Conservation (phyloP, 2,329 filamentous ascomycete genomes). For the Ramularia collo-cygni region DNA sequence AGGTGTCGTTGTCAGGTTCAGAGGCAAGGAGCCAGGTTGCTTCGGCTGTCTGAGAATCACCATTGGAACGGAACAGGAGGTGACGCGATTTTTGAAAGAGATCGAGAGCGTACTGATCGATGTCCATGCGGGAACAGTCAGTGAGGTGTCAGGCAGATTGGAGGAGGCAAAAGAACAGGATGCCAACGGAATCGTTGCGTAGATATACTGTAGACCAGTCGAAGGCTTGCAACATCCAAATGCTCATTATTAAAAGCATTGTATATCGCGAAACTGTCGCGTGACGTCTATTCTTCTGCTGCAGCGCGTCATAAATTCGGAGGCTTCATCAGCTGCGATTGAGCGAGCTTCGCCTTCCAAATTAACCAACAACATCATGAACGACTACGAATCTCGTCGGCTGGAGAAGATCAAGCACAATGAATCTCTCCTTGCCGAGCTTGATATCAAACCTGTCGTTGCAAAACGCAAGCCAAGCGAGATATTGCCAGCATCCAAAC, state of each 20-base stretch:
- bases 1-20: constrained; percentile 88
- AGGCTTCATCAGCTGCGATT: too few relatives aligned
- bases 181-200: constrained; percentile 44
- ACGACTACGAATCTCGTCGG: constrained; percentile 41
- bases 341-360: too few relatives aligned
- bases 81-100: constrained; percentile 68
- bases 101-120: constrained; percentile 49
- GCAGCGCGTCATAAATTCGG: too few relatives aligned
- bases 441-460: constrained; percentile 36
- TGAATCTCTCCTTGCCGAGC: constrained; percentile 40
- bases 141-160: constrained; percentile 23
- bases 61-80: constrained; percentile 81
- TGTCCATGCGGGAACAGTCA: constrained; percentile 36
- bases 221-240: too few relatives aligned
- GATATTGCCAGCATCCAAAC: constrained; percentile 31
- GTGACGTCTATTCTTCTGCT: too few relatives aligned
- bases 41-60: constrained; percentile 84
- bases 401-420: constrained; percentile 46
- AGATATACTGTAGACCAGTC: background rate
- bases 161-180: constrained; percentile 43
- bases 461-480: constrained; percentile 10
- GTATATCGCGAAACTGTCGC: too few relatives aligned
- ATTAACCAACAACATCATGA: too few relatives aligned
- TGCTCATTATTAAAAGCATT: too few relatives aligned
- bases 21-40: constrained; percentile 88